A percentile compares a stretch with the other conserved stretches of the same genome.
These are phyloP conservation scores for Picea glauca DNA, from an alignment of 75 land plant genomes.

Conservation along the genomic window DNA sequence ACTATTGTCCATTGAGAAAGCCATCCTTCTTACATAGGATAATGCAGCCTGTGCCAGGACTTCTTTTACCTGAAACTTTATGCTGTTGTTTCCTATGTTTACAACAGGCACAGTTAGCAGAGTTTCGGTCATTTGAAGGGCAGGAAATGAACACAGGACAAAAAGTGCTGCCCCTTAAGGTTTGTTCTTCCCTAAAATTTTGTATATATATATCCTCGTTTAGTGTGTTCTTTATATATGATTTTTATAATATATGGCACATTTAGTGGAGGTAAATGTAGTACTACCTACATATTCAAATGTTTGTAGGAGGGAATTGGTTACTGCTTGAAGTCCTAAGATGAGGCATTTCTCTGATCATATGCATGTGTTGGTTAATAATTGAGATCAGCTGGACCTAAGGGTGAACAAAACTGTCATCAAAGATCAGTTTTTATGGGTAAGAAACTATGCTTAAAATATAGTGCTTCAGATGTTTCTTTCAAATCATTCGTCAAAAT, in stretches of 20 bases:
- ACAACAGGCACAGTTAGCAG: slow-evolving; percentile 67
- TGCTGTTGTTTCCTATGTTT: neutral
- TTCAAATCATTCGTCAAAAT: neutral
- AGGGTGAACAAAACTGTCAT: slow-evolving; percentile 78
- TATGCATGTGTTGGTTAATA: neutral
- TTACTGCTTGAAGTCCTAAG: neutral
- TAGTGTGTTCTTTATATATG: neutral
- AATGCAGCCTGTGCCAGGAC: neutral
- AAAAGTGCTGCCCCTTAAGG: slow-evolving; percentile 80
- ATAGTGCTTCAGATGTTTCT: neutral
- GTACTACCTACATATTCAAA: neutral
- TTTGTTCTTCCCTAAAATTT: slow-evolving; percentile 15
- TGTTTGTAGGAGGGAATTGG: neutral
- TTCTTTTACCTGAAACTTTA: neutral
- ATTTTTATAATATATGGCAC: neutral
- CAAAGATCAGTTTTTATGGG: slow-evolving; percentile 92
- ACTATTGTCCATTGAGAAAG: neutral
- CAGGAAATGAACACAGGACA: slow-evolving; percentile 82
- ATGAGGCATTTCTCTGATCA: neutral
- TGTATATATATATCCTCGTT: neutral
- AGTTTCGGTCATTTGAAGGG: slow-evolving; percentile 82
- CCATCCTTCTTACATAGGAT: neutral
- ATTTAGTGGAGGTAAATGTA: slow-evolving; percentile 1
- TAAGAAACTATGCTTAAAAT: slow-evolving; percentile 22
- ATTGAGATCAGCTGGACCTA: slow-evolving; percentile 65